phyloP scores from a whole-genome alignment of 1,139 yeast species.

The Saccharomyces uvarum region DNA sequence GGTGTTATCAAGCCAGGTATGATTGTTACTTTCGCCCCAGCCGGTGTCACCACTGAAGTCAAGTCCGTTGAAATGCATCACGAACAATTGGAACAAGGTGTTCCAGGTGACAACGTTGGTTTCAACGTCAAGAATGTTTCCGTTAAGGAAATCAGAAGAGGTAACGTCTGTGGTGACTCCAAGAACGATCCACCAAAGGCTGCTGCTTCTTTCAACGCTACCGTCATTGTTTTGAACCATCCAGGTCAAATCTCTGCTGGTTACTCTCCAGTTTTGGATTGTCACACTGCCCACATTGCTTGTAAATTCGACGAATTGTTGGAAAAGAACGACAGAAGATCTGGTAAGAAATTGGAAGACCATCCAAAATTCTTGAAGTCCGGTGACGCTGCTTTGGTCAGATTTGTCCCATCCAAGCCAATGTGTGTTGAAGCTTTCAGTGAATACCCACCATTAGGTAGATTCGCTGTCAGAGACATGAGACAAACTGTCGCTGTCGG shows the following conservation, averaged over 20 bases:
- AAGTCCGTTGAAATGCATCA: constrained; percentile 93
- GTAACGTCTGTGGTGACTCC: constrained; percentile 93
- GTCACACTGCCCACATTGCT: constrained; percentile 79
- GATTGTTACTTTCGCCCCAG: constrained; percentile 86
- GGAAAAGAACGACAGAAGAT: constrained; percentile 90
- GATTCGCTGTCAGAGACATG: constrained; percentile 99
- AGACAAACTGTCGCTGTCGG: constrained; percentile 99
- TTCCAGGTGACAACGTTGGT: constrained; percentile 93
- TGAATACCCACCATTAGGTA: constrained; percentile 97
- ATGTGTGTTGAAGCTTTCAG: constrained; percentile 96
- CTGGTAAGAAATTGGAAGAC: constrained; percentile 82
- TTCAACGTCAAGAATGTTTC: constrained; percentile 93
- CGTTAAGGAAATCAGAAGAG: constrained; percentile 90
- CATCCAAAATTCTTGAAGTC: constrained; percentile 81
- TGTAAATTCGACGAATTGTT: constrained; percentile 79
- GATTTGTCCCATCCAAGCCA: constrained; percentile 90
- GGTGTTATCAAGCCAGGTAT: constrained; percentile 88
- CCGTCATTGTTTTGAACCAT: constrained; percentile 84
- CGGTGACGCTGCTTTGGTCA: constrained; percentile 91
- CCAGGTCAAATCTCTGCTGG: constrained; percentile 92
- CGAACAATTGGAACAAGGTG: constrained; percentile 78
- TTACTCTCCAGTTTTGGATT: constrained; percentile 88
- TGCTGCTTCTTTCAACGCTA: constrained; percentile 78
- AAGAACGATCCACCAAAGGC: constrained; percentile 90
- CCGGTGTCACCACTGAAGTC: constrained; percentile 88